Percentiles rank a stretch among this genome's conserved stretches.
phyloP scores from a whole-genome alignment of 108 stramenopile species.

The Pseudonitzschia multiseries region DNA sequence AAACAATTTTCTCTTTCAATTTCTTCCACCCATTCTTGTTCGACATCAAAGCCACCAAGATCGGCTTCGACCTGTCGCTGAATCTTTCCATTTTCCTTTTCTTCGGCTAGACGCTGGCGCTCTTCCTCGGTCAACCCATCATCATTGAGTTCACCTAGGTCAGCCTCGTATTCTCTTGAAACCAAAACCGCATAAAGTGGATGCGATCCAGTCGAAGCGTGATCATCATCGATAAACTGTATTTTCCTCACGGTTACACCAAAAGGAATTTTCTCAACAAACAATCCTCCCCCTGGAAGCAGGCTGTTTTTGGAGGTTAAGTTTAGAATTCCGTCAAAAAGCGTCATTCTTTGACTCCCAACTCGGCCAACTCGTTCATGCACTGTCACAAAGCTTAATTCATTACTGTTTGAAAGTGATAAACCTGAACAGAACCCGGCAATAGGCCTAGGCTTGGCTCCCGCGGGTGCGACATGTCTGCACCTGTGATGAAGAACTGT shows the following conservation, averaged over 20 bases:
- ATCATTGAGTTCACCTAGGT: constrained; percentile 69
- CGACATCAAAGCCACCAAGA: constrained; percentile 87
- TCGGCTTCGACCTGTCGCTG: constrained; percentile 88
- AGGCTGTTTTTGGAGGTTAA: constrained; percentile 56
- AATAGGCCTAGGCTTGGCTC: constrained; percentile 65
- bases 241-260: constrained; percentile 80
- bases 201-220: constrained; percentile 57
- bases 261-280: constrained; percentile 68
- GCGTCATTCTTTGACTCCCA: constrained; percentile 80
- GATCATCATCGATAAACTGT: constrained; percentile 71
- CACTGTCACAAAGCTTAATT: constrained; percentile 72
- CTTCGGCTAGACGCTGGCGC: constrained; percentile 62
- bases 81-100: constrained; percentile 75
- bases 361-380: constrained; percentile 87
- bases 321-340: constrained; percentile 62
- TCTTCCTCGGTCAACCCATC: constrained; percentile 80
- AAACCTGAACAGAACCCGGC: constrained; percentile 70
- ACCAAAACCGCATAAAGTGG: constrained; percentile 79
- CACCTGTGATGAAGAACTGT: constrained; percentile 65
- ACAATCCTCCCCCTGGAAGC: constrained; percentile 76
- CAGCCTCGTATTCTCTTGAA: constrained; percentile 74
- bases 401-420: constrained; percentile 7
- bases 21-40: constrained; percentile 89
- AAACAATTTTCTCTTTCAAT: constrained; percentile 88
- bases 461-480: constrained; percentile 78